Evolutionary conservation across 768 basidiomycete species (phyloP).

Genomic region (Royoungia palumana): DNA sequence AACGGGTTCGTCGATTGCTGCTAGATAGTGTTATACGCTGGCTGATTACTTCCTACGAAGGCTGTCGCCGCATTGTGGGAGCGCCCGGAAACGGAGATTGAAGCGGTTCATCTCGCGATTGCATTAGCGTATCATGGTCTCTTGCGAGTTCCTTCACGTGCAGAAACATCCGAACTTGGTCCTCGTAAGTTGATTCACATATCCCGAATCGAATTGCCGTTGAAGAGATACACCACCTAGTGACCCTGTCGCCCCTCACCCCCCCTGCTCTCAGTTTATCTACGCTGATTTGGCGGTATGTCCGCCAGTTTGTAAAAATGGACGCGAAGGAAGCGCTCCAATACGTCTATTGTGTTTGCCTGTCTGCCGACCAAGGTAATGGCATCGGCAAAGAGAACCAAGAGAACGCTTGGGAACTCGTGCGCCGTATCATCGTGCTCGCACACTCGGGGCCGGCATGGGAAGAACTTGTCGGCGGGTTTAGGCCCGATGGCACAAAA

Average conservation of each 20-base stretch:
- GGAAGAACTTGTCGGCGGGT: conserved; percentile 94
- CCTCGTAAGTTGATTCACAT: conserved; percentile 52
- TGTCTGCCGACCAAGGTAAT: conserved; percentile 67
- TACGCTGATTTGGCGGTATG: conserved; percentile 87
- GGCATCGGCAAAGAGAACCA: conserved; percentile 82
- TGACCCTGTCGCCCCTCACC: conserved; percentile 62
- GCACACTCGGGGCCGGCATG: conserved; percentile 79
- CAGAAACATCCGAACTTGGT: conserved; percentile 81
- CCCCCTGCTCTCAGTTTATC: conserved; percentile 77
- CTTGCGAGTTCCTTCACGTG: conserved; percentile 74
- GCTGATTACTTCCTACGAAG: conserved; percentile 37
- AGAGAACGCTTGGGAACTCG: conserved; percentile 76
- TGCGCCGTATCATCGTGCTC: conserved; percentile 72
- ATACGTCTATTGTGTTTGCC: conserved; percentile 85
- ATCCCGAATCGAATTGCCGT: neutral
- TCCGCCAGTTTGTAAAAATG: conserved; percentile 87
- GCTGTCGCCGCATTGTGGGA: conserved; percentile 90
- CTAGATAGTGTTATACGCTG: too few species aligned
- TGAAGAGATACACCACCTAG: conserved; percentile 35
- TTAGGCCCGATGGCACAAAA: conserved; percentile 83
- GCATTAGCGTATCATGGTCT: conserved; percentile 92
- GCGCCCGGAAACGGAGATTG: conserved; percentile 81
- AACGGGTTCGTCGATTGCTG: conserved; percentile 55
- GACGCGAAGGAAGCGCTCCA: conserved; percentile 93
- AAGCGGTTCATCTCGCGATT: conserved; percentile 92